Percentiles rank a stretch among this genome's conserved stretches.
Conservation (phyloP, 202 grass and related monocot species). For the Setaria viridis region DNA sequence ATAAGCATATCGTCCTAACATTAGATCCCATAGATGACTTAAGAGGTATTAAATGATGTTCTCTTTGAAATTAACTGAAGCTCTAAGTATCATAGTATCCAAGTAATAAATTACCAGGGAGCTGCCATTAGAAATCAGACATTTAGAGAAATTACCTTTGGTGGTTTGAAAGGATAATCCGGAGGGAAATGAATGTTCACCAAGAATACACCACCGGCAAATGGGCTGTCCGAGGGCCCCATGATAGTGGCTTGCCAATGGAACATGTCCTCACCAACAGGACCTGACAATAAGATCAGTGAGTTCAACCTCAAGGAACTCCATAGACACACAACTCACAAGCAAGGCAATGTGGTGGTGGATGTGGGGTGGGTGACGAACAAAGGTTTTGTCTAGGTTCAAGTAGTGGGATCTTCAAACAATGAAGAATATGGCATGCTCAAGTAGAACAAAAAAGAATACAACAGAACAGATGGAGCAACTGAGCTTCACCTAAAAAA, state of each 20-base stretch:
- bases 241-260: constrained; percentile 90
- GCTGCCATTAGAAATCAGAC: neutral
- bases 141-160: constrained; percentile 53
- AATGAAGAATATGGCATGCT: neutral
- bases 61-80: neutral
- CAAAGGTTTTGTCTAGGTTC: too few species aligned
- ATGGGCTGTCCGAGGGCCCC: constrained; percentile 81
- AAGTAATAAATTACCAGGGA: neutral
- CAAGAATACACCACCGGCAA: constrained; percentile 79
- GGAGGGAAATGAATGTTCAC: constrained; percentile 91
- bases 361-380: too few species aligned
- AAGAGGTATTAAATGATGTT: neutral
- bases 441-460: too few species aligned
- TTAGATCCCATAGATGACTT: neutral
- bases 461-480: neutral
- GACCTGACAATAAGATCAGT: constrained; percentile 44
- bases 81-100: neutral
- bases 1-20: neutral
- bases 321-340: neutral
- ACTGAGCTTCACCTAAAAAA: too few species aligned
- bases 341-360: too few species aligned
- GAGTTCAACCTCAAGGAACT: neutral
- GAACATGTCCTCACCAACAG: constrained; percentile 93
- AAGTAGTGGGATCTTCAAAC: too few species aligned
- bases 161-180: constrained; percentile 87